Conservation (phyloP, 352 stramenopile genomes). For the Phytophthora pistaciae region DNA sequence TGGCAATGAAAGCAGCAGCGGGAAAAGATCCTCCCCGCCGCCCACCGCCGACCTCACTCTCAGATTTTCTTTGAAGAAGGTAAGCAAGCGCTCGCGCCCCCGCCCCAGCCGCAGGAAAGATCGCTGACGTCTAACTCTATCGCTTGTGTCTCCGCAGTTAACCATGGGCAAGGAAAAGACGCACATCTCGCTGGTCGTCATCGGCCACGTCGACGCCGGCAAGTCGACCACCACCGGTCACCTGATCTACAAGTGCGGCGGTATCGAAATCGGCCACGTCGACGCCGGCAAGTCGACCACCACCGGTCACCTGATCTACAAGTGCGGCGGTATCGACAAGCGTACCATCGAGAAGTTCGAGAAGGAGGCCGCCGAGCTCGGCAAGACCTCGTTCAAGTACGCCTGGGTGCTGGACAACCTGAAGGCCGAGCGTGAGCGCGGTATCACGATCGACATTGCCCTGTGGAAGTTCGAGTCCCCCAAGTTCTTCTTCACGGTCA, state of each 20-base stretch:
- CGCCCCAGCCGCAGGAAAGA: not conserved
- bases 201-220: constrained; percentile 97
- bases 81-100: constrained; percentile 36
- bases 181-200: constrained; percentile 93
- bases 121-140: constrained; percentile 4
- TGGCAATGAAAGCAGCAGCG: not conserved
- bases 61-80: constrained; percentile 56
- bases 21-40: constrained; percentile 19
- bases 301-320: constrained; percentile 98
- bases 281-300: constrained; percentile 98
- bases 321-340: constrained; percentile 99
- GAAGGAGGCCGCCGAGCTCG: constrained; percentile 97
- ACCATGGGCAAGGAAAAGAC: constrained; percentile 81
- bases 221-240: constrained; percentile 97
- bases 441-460: constrained; percentile 98
- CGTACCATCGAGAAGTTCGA: constrained; percentile 99
- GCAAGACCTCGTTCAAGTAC: constrained; percentile 99
- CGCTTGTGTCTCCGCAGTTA: constrained; percentile 11
- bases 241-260: constrained; percentile 99
- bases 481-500: constrained; percentile 98
- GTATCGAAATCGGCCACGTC: constrained; percentile 98
- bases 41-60: constrained; percentile 33
- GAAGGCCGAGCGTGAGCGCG: constrained; percentile 98
- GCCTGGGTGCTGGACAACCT: constrained; percentile 99
- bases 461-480: constrained; percentile 98